phyloP scores from a whole-genome alignment of 2,329 filamentous ascomycete species.

The Trichoderma atroviride region DNA sequence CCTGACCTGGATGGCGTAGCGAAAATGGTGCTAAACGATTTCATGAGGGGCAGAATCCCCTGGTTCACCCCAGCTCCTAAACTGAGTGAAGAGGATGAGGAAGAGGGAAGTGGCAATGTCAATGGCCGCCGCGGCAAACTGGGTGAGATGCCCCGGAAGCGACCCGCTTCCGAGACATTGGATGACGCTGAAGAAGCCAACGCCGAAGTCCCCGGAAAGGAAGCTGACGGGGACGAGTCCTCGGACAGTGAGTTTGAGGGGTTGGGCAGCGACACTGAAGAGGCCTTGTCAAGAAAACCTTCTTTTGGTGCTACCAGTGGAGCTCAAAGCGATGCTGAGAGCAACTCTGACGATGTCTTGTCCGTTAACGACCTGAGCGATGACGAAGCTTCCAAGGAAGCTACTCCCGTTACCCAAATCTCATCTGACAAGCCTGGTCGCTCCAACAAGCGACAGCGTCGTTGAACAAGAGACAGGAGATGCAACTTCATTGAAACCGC shows the following conservation, averaged over 20 bases:
- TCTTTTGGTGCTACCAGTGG: constrained; percentile 38
- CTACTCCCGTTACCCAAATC: constrained; percentile 3
- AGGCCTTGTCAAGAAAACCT: constrained; percentile 36
- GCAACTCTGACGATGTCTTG: constrained; percentile 45
- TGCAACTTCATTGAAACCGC: not conserved
- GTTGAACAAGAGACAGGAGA: constrained; percentile 26
- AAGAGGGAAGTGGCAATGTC: constrained; percentile 51
- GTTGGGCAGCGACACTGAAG: constrained; percentile 43
- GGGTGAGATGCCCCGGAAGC: constrained; percentile 85
- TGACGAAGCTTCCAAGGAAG: constrained; percentile 36
- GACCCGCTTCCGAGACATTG: constrained; percentile 62
- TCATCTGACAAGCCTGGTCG: constrained; percentile 22
- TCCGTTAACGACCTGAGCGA: constrained; percentile 39
- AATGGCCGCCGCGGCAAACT: constrained; percentile 75
- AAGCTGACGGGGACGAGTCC: constrained; percentile 37
- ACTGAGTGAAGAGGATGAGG: constrained; percentile 47
- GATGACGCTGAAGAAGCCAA: constrained; percentile 45
- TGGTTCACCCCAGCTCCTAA: constrained; percentile 86
- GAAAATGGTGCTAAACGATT: constrained; percentile 96
- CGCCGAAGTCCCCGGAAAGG: constrained; percentile 33
- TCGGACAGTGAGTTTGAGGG: constrained; percentile 44
- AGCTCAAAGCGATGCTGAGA: constrained; percentile 45
- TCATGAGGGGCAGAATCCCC: constrained; percentile 90
- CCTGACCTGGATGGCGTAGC: constrained; percentile 93
- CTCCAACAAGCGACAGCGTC: constrained; percentile 35